These are phyloP conservation scores for Barnettozyma hawaiiensis DNA, from an alignment of 1,139 yeast genomes.

Conservation along the genomic window DNA sequence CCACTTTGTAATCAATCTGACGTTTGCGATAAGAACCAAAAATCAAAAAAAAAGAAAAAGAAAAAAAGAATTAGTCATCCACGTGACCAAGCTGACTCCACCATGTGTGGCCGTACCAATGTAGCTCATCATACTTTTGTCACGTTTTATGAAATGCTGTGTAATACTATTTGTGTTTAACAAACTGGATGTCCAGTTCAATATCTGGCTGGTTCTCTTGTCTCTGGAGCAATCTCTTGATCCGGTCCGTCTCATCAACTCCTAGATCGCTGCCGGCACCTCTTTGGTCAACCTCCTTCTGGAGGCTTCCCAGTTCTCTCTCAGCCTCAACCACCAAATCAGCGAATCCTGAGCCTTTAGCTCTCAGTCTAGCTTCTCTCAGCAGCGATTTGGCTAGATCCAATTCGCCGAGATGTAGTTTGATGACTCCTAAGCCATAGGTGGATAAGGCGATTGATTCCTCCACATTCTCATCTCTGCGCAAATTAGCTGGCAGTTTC, in stretches of 20 bases:
- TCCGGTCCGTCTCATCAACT: constrained; percentile 11
- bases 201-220: constrained; percentile 16
- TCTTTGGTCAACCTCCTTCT: constrained; percentile 28
- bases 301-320: constrained; percentile 50
- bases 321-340: constrained; percentile 65
- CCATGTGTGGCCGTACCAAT: too few species aligned
- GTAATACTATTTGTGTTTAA: constrained; percentile 10
- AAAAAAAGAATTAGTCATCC: background rate
- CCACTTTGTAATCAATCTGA: too few species aligned
- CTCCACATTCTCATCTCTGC: constrained; percentile 40
- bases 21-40: background rate
- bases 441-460: constrained; percentile 77
- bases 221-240: constrained; percentile 11
- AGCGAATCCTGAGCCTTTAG: constrained; percentile 59
- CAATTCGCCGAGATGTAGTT: constrained; percentile 51
- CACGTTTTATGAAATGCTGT: too few species aligned
- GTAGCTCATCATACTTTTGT: too few species aligned
- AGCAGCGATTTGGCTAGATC: constrained; percentile 52
- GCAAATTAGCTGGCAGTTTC: constrained; percentile 38
- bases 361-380: constrained; percentile 66
- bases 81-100: background rate
- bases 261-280: constrained; percentile 2
- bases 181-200: constrained; percentile 18
- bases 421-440: constrained; percentile 79
- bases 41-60: too few species aligned